Conservation (phyloP, 345 rosid genomes). For the Eutrema heterophyllum region DNA sequence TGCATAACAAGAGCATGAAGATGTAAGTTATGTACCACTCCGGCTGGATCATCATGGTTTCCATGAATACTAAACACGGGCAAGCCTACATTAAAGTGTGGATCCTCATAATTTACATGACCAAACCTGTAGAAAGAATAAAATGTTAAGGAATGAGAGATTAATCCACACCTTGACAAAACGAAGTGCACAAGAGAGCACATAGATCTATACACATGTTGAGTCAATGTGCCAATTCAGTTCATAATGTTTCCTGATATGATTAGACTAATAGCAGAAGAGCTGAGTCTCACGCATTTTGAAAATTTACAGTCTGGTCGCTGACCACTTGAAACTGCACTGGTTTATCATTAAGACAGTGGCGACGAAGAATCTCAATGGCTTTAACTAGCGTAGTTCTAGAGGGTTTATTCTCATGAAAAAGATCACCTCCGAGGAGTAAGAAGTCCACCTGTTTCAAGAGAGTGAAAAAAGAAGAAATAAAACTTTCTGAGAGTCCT, state of each 20-base stretch:
- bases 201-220: background rate
- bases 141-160: constrained; percentile 11
- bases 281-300: constrained; percentile 50
- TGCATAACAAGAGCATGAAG: constrained; percentile 7
- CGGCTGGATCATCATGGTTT: constrained; percentile 99
- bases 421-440: constrained; percentile 96
- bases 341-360: constrained; percentile 82
- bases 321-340: constrained; percentile 99
- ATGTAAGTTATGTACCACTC: constrained; percentile 65
- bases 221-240: constrained; percentile 2
- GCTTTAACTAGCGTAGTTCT: constrained; percentile 88
- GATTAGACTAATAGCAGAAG: constrained; percentile 6
- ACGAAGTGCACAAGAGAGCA: background rate
- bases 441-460: constrained; percentile 75
- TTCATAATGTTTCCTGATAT: background rate
- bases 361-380: constrained; percentile 95
- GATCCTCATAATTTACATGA: constrained; percentile 98
- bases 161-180: constrained; percentile 8
- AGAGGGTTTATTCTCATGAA: constrained; percentile 98
- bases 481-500: background rate
- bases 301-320: constrained; percentile 91
- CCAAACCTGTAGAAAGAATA: constrained; percentile 62
- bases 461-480: background rate
- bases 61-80: constrained; percentile 98
- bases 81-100: constrained; percentile 94